Base-by-base conservation (phyloP, 2,329 filamentous ascomycete genomes). In the Ramichloridium luteum region DNA sequence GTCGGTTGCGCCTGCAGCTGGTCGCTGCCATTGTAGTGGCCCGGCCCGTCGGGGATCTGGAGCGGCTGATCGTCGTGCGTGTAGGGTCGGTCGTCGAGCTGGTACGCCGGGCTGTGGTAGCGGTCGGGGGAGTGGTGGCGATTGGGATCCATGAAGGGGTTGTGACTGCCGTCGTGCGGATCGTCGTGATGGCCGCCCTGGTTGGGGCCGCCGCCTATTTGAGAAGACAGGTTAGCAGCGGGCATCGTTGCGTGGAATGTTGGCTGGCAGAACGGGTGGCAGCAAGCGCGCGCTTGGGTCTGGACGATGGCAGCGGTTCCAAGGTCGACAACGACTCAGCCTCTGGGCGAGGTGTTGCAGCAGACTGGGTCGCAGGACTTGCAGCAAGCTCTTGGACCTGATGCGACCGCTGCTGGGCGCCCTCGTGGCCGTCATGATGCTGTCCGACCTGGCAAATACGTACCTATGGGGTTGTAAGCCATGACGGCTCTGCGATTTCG, bases 1-100 rank as follows among this genome's bases (percentile, higher is more conserved):
- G 86, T 88, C 30, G 84, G 82, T 56, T 94, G 86, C 42, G 86
- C 69, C 36, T 80, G 74, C 31, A 96, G 64, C 35, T 77, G 70
- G 59, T 96, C 88, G 49, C 74, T 77, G 1, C 78, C 63, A 58
- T 30, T 56, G 23, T 35, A 41, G 16, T 64, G 57, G 28, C 67
- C 60, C 34, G 70, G 69, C 3, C 71, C 75, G 59, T 72, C 68
- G 37, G 77, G 80, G 53, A 84, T 82, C 44, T 81, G 72, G 30
- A 86, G 62, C 38, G 74, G 75, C n/a, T n/a, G n/a, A 28, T 62
- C 56, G 43, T 57, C 48, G 43, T 57, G 67, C 18, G 58, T 57
- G 53, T 83, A 86, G 6, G 77, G 74, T 43, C 76, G 72, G 55
- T 93, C 81, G 27, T 90, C 78, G 28, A 92, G 69, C 53, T 92